These are phyloP conservation scores for Smittium mucronatum DNA, from an alignment of 371 early-diverging fungal species.

Conservation along the genomic window DNA sequence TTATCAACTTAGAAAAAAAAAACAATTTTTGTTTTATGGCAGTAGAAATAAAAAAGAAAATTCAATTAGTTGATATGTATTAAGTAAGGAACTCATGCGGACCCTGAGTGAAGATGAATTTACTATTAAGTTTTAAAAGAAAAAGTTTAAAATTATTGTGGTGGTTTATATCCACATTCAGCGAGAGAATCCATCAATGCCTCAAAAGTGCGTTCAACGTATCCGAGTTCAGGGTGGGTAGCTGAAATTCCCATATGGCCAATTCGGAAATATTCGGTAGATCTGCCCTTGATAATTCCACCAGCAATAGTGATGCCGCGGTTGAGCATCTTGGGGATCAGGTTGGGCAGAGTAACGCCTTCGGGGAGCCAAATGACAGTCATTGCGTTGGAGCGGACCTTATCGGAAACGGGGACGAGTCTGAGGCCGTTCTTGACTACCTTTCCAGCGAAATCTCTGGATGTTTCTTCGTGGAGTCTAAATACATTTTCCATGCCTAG, in stretches of 20 bases:
- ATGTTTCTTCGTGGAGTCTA: slow-evolving; percentile 52
- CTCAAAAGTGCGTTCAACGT: slow-evolving; percentile 58
- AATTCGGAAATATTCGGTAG: slow-evolving; percentile 86
- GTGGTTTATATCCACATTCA: slow-evolving; percentile 38
- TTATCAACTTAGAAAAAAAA: too few species aligned
- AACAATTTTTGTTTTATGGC: too few species aligned
- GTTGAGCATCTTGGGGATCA: slow-evolving; percentile 59
- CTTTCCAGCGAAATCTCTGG: slow-evolving; percentile 55
- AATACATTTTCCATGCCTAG: slow-evolving; percentile 54
- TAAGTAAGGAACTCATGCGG: too few species aligned
- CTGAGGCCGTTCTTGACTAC: slow-evolving; percentile 57
- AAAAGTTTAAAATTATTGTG: too few species aligned
- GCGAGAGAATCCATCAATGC: slow-evolving; percentile 55
- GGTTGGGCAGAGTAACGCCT: slow-evolving; percentile 55
- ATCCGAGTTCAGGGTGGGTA: slow-evolving; percentile 52
- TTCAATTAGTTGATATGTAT: too few species aligned
- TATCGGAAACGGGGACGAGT: slow-evolving; percentile 45
- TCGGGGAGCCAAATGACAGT: slow-evolving; percentile 90
- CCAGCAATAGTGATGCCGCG: slow-evolving; percentile 86
- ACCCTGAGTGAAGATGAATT: too few species aligned
- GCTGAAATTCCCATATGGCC: slow-evolving; percentile 91
- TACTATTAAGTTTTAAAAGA: too few species aligned
- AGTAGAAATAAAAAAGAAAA: too few species aligned
- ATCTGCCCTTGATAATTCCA: slow-evolving; percentile 72
- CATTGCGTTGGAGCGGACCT: slow-evolving; percentile 78